Base-by-base conservation (phyloP, 331 rosid genomes). In the Pyrus hybrid region DNA sequence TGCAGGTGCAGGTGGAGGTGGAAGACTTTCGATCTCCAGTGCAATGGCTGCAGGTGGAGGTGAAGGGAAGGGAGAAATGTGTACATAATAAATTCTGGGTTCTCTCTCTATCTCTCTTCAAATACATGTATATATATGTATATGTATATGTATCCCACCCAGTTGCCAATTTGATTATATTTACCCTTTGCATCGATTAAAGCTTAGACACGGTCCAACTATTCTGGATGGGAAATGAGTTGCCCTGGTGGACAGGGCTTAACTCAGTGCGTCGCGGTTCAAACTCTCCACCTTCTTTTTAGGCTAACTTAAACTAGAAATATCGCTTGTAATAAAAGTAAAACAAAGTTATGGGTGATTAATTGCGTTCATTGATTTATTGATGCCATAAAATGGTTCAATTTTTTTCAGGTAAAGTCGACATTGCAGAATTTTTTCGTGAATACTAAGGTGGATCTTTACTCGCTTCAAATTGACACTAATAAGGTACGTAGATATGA, bases 401-500 rank as follows among this genome's bases (percentile, higher is more conserved):
- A 49, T 35, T 51, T 61, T 18, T 37, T 76, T 81, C 89, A 94
- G 97, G 96, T 94, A 63, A 86, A 73, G 47, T 45, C 86, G 70
- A 88, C 93, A 0, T 77, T 91, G 20, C 86, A 91, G 58, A 92
- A 80, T 13, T 94, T 90, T 73, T 91, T 82, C 84, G 79, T 80
- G 75, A 85, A 86, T 68, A 51, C 79, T 43, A 85, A 88, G 58
- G 80, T 8, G 70, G 92, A 87, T 51, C 91, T 91, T 66, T 91
- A 91, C 87, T 82, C 87, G 58, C 96, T 94, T 77, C 98, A 94
- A 68, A 86, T 94, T 70, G 94, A 88, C 69, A 88, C 91, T 32
- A 88, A 80, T 68, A 88, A 85, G 97, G 98, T 91, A 28, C 21
- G 4, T 61, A 43, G 12, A 25, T 17, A 1, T 23, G 25, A 57